Base-by-base conservation (phyloP, 495 filamentous ascomycete species). In the Viridothelium virens region DNA sequence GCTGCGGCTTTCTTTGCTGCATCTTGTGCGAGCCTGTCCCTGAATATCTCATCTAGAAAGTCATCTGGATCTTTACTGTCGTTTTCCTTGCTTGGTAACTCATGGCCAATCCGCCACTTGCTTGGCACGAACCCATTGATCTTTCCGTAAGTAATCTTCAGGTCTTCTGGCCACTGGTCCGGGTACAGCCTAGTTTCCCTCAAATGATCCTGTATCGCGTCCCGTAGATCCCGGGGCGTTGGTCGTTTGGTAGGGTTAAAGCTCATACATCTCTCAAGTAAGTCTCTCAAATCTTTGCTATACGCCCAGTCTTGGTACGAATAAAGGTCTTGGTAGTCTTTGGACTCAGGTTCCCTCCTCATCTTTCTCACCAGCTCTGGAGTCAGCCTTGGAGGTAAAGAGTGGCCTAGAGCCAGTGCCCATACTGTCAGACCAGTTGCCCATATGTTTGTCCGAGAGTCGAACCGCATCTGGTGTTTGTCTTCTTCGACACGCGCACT, bases 401-500 rank as follows among this genome's bases (percentile, higher is more conserved):
- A 11, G 53, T 59, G 36, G 7, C 53, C 53, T 2, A 34, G 53
- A 14, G 53, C 53, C 5, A 14, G 3, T 9, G 6, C 25, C 53
- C 53, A 67, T 36, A 68, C 41, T 1, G 63, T 59, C 6, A 63
- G 62, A 2, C 66, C 66, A 7, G 65, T 33, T 16, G 62, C 66
- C 62, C 48, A 68, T 10, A 68, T 48, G 25, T 68, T 64, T n/a
- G 62, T 64, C 9, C 46, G 59, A 9, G 62, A 62, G 9, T 41
- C 34, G 2, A 65, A 31, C 18, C 11, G 25, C 6, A 7, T 36
- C 1, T 31, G 34, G 9, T 33, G 33, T 56, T 38, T 48, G 1
- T 1, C 47, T 14, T 38, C 46, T 12, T 64, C 62, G 11, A 14
- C 7, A 0, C 2, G 53, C 6, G 18, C 7, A 3, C 18, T 31